phyloP scores from a whole-genome alignment of 2,329 filamentous ascomycete genomes.

The Chrysoporthe puriensis region DNA sequence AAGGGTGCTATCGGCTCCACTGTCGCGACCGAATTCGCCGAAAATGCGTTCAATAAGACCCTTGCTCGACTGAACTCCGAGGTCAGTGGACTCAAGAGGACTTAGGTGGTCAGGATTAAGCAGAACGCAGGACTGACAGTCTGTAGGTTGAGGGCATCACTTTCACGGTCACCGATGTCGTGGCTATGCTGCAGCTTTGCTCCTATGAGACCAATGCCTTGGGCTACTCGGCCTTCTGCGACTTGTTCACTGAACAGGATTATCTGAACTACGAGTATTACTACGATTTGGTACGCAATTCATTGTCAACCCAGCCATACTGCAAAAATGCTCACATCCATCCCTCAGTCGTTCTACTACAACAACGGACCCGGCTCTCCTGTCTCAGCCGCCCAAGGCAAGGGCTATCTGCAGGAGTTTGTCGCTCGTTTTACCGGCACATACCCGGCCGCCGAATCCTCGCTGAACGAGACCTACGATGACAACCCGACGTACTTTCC shows the following conservation, averaged over 20 bases:
- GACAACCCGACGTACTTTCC: constrained; percentile 47
- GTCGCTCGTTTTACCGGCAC: constrained; percentile 37
- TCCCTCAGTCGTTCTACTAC: constrained; percentile 37
- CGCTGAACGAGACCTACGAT: constrained; percentile 42
- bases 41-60: constrained; percentile 36
- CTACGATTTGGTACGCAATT: constrained; percentile 41
- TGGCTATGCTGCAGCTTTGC: constrained; percentile 46
- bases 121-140: neutral
- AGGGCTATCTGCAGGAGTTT: constrained; percentile 40
- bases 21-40: constrained; percentile 32
- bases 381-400: constrained; percentile 39
- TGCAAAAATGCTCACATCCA: constrained; percentile 22
- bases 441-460: constrained; percentile 36
- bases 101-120: neutral
- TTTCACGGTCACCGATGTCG: constrained; percentile 40
- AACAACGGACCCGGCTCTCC: constrained; percentile 40
- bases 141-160: constrained; percentile 34
- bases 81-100: constrained; percentile 23
- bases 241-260: constrained; percentile 46
- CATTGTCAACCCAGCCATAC: neutral
- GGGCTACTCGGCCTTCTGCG: constrained; percentile 47
- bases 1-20: constrained; percentile 35
- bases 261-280: constrained; percentile 49
- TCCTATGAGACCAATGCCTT: constrained; percentile 42
- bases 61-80: constrained; percentile 37